Percentiles rank a stretch among this genome's conserved stretches.
These are phyloP conservation scores for Fusarium sp. DNA, from an alignment of 2,329 filamentous ascomycete genomes.

Conservation along the genomic window DNA sequence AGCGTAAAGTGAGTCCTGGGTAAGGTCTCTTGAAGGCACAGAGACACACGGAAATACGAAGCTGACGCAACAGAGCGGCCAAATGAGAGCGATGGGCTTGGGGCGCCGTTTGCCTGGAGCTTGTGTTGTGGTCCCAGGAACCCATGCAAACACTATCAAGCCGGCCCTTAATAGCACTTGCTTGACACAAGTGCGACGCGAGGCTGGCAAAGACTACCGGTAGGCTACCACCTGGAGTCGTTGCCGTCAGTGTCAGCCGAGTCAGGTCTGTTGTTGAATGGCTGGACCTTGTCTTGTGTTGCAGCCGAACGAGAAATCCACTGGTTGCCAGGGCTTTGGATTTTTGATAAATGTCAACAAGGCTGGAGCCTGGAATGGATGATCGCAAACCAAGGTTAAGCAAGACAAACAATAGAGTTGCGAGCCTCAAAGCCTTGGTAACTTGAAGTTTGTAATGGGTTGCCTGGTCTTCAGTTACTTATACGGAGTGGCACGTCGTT, in stretches of 20 bases:
- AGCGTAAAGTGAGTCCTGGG: conserved; percentile 7
- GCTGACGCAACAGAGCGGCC: conserved; percentile 41
- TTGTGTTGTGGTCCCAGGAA: conserved; percentile 31
- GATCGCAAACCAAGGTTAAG: conserved; percentile 13
- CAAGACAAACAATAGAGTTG: conserved; percentile 29
- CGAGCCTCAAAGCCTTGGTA: conserved; percentile 18
- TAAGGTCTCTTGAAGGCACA: conserved; percentile 9
- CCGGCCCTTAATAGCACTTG: conserved; percentile 34
- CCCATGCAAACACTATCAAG: conserved; percentile 36
- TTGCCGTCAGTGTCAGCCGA: conserved; percentile 29
- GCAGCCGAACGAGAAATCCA: conserved; percentile 27
- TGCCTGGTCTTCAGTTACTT: conserved; percentile 25
- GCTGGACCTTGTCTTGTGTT: conserved; percentile 22
- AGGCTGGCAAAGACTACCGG: conserved; percentile 35
- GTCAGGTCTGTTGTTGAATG: conserved; percentile 20
- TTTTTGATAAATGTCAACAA: conserved; percentile 32
- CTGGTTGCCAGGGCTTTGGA: conserved; percentile 29
- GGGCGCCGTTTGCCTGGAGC: conserved; percentile 25
- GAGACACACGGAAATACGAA: conserved; percentile 43
- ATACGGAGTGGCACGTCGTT: conserved; percentile 20
- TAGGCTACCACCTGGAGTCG: conserved; percentile 33
- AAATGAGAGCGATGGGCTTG: conserved; percentile 15
- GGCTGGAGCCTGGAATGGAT: conserved; percentile 42
- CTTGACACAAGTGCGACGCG: conserved; percentile 37
- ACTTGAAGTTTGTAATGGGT: conserved; percentile 8